Base-by-base conservation (phyloP, 2,329 filamentous ascomycete genomes). In the Thelonectria blattea region DNA sequence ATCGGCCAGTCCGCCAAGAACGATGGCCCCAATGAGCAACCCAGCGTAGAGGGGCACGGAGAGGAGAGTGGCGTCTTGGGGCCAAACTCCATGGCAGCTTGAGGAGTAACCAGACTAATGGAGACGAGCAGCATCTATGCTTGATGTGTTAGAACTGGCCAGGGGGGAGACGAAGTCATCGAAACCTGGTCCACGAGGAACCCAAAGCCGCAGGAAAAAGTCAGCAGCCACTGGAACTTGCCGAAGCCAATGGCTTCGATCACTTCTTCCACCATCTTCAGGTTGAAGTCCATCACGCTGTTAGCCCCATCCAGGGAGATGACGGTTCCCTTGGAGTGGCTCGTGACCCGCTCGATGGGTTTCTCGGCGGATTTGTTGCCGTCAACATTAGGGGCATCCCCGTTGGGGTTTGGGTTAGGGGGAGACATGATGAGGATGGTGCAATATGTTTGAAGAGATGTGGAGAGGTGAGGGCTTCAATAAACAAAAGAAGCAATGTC, bases 221-320 rank as follows among this genome's bases (percentile, higher is more conserved):
- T 63, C 46, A 66, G 32, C 46, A 66, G 62, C 60, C 61, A 63
- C n/a, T 68, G 65, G 37, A 61, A 65, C 11, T 57, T 58, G 34
- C 65, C 66, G 12, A 66, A 65, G 6, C 64, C 65, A 53, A 68
- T 65, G 18, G 48, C 27, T 15, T 68, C 64, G 37, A 68, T 65
- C 8, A 61, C 56, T 12, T 56, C 57, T 12, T 64, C 60, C 10
- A 68, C 54, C 14, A 57, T 15, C 11, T 49, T 39, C 20, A 61
- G 56, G 27, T 68, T 68, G 27, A 30, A 47, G 7, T 51, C 46
- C 24, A 51, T 46, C 11, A 41, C 49, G 12, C 20, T 46, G 5
- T 45, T 22, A 3, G 15, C 41, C 14, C 20, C 50, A 41, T 52
- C 18, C 12, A 63, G 15, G 1, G 48, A 39, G 17, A 51, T 37